Percentiles rank a stretch among this genome's conserved stretches.
phyloP scores from a whole-genome alignment of 768 basidiomycete species.

The Tricholoma sp. region DNA sequence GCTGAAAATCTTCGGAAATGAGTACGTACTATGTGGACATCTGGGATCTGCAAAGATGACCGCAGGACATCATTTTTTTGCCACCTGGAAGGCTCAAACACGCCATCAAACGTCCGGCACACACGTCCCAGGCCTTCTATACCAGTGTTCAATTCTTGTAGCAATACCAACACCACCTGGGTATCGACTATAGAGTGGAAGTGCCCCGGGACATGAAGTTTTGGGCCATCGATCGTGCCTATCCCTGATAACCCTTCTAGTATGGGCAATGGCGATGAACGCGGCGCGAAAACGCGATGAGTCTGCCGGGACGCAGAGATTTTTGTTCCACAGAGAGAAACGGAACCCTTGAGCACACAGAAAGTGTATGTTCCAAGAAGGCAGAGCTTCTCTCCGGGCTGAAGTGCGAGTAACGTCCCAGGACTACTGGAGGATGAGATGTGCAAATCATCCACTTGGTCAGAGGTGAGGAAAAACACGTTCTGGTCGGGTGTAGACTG shows the following conservation, averaged over 20 bases:
- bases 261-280: constrained; percentile 70
- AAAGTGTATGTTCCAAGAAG: constrained; percentile 66
- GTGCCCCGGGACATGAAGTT: constrained; percentile 11
- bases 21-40: constrained; percentile 43
- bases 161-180: constrained; percentile 39
- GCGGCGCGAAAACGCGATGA: constrained; percentile 69
- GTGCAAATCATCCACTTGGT: constrained; percentile 30
- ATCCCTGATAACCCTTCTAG: constrained; percentile 22
- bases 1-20: background rate
- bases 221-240: constrained; percentile 8
- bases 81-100: constrained; percentile 52
- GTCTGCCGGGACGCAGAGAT: constrained; percentile 33
- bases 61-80: constrained; percentile 28
- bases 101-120: constrained; percentile 56
- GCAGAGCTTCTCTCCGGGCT: constrained; percentile 47
- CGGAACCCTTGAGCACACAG: constrained; percentile 54
- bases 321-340: constrained; percentile 54
- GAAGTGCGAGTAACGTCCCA: constrained; percentile 38
- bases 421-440: constrained; percentile 14
- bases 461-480: constrained; percentile 35
- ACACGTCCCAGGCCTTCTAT: constrained; percentile 64
- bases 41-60: constrained; percentile 39
- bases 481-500: constrained; percentile 40
- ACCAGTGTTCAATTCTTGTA: constrained; percentile 55
- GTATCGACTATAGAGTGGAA: constrained; percentile 13